Evolutionary conservation across 768 basidiomycete genomes (phyloP), one percentile per base, ranked within the genome.

Genomic region (Tylopilus subfusipes): DNA sequence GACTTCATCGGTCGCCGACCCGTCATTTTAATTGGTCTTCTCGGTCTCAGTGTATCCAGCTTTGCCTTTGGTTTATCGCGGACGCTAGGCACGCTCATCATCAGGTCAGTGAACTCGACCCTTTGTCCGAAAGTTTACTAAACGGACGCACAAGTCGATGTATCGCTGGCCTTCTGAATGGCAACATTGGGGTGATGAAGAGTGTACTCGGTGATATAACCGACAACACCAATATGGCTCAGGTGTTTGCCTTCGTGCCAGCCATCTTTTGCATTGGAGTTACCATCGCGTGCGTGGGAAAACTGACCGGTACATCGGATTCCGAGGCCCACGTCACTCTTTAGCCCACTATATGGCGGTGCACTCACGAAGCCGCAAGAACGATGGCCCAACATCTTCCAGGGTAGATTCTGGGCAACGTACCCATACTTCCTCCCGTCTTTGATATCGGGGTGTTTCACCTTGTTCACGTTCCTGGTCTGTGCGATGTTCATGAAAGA

Each of bases 1-100:
- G 83, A 86, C 58, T 72, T 71, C 49, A 64, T 83, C 16, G 84
- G 84, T 6, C 79, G 85, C 22, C 83, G 83, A 55, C 85, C 84
- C 12, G 75, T 86, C 22, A 63, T 85, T n/a, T 63, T 85, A 18
- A 64, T 76, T 11, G 84, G 84, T 5, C 64, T 86, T 18, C 64
- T 81, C 6, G 84, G 84, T 18, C 68, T 75, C 13, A 71, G 74
- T 3, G 43, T 76, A 1, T 85, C 83, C 1, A 84, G 82, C 70
- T 52, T 84, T 8, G 74, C 70, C 34, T 88, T 88, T 68, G 86
- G 86, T 9, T 65, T 86, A 43, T 85, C 85, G 5, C 74, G 75
- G 29, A 81, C 82, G 12, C 78, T 85, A 56, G 75, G 68, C 66
- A 71, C 68, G 22, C 65, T 86, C 46, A 78, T 86, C n/a, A 59